Percentiles rank a stretch among this genome's conserved stretches.
Evolutionary conservation across 2,329 filamentous ascomycete species (phyloP).

Genomic region (Phyllosticta citribraziliensis): DNA sequence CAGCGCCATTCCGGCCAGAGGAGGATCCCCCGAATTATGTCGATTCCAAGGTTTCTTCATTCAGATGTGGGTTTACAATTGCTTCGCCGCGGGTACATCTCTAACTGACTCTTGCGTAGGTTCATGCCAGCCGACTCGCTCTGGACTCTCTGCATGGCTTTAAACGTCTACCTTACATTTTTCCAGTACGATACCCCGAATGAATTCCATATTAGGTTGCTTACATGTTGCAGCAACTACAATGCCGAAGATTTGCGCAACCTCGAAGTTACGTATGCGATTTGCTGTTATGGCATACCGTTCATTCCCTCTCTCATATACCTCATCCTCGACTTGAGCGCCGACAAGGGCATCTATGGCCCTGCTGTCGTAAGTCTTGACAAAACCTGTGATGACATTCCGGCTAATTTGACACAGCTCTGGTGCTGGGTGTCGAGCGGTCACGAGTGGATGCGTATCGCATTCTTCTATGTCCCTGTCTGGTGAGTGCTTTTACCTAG

Average conservation of each 20-base stretch:
- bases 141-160: conserved; percentile 73
- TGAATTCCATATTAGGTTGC: neutral
- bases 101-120: conserved; percentile 36
- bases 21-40: conserved; percentile 50
- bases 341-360: conserved; percentile 56
- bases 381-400: neutral
- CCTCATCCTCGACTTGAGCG: conserved; percentile 50
- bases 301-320: conserved; percentile 59
- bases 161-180: conserved; percentile 75
- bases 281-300: conserved; percentile 63
- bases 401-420: conserved; percentile 32
- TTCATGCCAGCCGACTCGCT: conserved; percentile 68
- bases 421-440: conserved; percentile 69
- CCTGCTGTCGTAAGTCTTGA: conserved; percentile 48
- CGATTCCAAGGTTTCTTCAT: conserved; percentile 71
- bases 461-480: conserved; percentile 63
- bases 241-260: conserved; percentile 52
- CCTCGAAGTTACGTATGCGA: conserved; percentile 62
- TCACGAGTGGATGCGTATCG: conserved; percentile 64
- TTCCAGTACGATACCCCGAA: conserved; percentile 37
- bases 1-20: conserved; percentile 40
- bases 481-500: conserved; percentile 38
- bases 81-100: neutral
- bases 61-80: conserved; percentile 56
- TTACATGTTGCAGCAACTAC: conserved; percentile 40